A percentile compares a stretch with the other conserved stretches of the same genome.
Conservation (phyloP, 345 rosid species). For the Populus pruinosa region DNA sequence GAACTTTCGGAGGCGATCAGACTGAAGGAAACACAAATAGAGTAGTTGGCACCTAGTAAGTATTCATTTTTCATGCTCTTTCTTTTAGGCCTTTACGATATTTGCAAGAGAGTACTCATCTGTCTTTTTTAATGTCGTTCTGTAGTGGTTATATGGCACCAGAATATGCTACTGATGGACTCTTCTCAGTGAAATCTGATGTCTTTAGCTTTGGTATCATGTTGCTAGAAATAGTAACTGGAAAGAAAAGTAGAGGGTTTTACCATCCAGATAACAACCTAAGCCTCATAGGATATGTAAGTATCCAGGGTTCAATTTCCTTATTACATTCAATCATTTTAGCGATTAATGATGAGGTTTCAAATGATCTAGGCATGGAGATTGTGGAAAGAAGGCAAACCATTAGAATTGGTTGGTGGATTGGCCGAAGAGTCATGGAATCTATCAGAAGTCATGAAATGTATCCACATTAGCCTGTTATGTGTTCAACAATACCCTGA, state of each 20-base stretch:
- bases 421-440: background rate
- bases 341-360: background rate
- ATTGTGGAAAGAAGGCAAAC: constrained; percentile 14
- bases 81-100: background rate
- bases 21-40: constrained; percentile 16
- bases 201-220: constrained; percentile 14
- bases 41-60: constrained; percentile 26
- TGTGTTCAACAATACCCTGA: constrained; percentile 3
- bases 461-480: constrained; percentile 6
- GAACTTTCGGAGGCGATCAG: constrained; percentile 11
- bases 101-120: background rate
- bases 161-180: constrained; percentile 12
- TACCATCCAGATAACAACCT: background rate
- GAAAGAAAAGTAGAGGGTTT: constrained; percentile 8
- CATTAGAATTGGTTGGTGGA: background rate
- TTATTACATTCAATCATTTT: background rate
- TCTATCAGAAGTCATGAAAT: background rate
- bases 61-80: background rate
- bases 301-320: background rate
- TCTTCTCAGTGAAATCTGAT: constrained; percentile 16
- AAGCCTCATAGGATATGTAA: constrained; percentile 3
- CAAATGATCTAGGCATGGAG: constrained; percentile 1
- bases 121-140: background rate
- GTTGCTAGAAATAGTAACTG: constrained; percentile 6
- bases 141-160: constrained; percentile 22